Conservation (phyloP, 2,329 filamentous ascomycete genomes). For the Colletotrichum sp. region DNA sequence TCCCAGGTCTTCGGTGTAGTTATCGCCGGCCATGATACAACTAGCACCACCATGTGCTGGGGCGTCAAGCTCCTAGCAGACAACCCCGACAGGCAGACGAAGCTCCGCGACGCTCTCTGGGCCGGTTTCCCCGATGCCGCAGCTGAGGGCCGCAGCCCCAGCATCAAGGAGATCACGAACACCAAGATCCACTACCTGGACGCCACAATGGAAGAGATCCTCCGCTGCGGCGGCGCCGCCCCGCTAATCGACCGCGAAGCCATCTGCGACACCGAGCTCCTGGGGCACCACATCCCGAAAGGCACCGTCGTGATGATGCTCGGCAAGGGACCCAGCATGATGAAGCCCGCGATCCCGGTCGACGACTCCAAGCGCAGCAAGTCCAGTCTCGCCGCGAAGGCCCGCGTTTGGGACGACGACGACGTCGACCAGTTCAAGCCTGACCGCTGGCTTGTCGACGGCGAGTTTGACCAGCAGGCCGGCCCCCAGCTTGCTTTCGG, state of each 20-base stretch:
- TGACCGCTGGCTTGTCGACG: constrained; percentile 39
- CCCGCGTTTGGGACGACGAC: constrained; percentile 34
- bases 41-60: constrained; percentile 31
- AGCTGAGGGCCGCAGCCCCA: constrained; percentile 29
- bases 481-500: constrained; percentile 42
- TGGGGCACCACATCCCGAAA: constrained; percentile 37
- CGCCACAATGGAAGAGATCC: constrained; percentile 40
- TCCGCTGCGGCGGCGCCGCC: constrained; percentile 34
- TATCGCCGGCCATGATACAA: constrained; percentile 34
- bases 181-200: constrained; percentile 38
- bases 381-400: constrained; percentile 26
- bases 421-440: constrained; percentile 37
- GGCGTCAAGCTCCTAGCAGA: constrained; percentile 26
- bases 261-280: constrained; percentile 34
- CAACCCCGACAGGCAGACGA: not conserved
- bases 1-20: constrained; percentile 31
- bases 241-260: constrained; percentile 34
- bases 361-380: constrained; percentile 31
- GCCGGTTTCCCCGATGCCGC: constrained; percentile 18
- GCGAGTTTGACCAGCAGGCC: constrained; percentile 35
- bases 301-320: constrained; percentile 36
- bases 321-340: constrained; percentile 31
- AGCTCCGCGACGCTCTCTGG: not conserved
- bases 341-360: constrained; percentile 29
- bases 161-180: constrained; percentile 31